These are phyloP conservation scores for Phytophthora podocarpi DNA, from an alignment of 352 stramenopile species.

Conservation along the genomic window DNA sequence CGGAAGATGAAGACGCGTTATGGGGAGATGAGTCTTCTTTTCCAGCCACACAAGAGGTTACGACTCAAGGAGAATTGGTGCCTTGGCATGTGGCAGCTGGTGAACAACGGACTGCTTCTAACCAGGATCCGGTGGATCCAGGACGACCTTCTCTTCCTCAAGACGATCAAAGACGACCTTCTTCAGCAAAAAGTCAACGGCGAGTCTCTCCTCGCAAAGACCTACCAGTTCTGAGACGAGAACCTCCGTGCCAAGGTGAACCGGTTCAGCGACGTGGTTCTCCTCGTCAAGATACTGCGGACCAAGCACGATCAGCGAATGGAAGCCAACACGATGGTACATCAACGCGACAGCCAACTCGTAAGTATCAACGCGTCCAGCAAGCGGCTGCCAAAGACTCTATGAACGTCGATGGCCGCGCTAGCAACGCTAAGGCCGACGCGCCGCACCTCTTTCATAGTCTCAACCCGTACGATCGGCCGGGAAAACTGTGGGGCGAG, in stretches of 20 bases:
- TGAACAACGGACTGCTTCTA: not conserved
- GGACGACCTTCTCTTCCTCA: constrained; percentile 5
- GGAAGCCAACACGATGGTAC: not conserved
- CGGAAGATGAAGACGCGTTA: constrained; percentile 14
- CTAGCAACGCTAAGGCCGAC: not conserved
- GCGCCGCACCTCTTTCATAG: not conserved
- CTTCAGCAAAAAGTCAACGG: not conserved
- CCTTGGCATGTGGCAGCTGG: not conserved
- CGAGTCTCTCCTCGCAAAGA: not conserved
- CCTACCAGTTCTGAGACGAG: not conserved
- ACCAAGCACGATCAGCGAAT: not conserved
- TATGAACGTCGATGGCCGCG: not conserved
- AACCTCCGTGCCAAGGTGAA: not conserved
- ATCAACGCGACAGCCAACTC: constrained; percentile 1
- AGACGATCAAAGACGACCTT: not conserved
- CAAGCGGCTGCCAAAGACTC: not conserved
- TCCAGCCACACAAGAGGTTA: constrained; percentile 4
- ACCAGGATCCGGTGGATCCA: not conserved
- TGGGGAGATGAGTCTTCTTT: constrained; percentile 1
- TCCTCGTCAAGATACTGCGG: constrained; percentile 8
- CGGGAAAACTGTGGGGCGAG: constrained; percentile 28
- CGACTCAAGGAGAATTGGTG: constrained; percentile 19
- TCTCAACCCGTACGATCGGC: constrained; percentile 20
- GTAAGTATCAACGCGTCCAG: constrained; percentile 12
- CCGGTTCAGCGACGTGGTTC: not conserved